phyloP scores from a whole-genome alignment of 768 basidiomycete species.

The Floccularia luteovirens region DNA sequence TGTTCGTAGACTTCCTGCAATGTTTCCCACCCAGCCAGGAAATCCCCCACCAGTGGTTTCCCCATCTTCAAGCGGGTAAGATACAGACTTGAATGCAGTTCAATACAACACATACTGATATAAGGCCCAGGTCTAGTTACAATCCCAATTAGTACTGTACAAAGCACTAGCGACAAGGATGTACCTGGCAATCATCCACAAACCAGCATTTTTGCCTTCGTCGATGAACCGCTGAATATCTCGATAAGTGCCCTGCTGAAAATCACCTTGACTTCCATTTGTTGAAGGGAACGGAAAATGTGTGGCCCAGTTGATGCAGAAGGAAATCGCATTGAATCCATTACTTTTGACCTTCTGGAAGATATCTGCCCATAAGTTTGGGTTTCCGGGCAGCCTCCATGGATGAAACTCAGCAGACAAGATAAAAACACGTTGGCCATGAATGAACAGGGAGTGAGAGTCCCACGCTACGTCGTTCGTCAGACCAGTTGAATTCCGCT shows the following conservation, averaged over 20 bases:
- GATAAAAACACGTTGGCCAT: constrained; percentile 49
- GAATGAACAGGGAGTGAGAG: constrained; percentile 47
- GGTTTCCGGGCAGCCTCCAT: constrained; percentile 45
- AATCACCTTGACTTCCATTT: constrained; percentile 37
- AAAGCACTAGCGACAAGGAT: background rate
- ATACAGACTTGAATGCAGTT: background rate
- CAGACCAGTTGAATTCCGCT: constrained; percentile 33
- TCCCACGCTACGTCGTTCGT: constrained; percentile 52
- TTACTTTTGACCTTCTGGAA: constrained; percentile 57
- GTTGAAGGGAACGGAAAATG: constrained; percentile 41
- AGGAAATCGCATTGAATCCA: constrained; percentile 55
- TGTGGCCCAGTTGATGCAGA: constrained; percentile 53
- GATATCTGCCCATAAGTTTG: constrained; percentile 48
- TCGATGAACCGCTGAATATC: constrained; percentile 47
- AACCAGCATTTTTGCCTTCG: constrained; percentile 39
- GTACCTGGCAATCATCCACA: constrained; percentile 50
- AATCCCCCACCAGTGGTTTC: constrained; percentile 52
- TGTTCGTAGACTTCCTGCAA: constrained; percentile 39
- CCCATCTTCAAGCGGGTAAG: constrained; percentile 19
- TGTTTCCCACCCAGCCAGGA: constrained; percentile 53
- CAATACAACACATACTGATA: constrained; percentile 28
- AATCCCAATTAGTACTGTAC: background rate
- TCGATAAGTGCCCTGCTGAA: constrained; percentile 38
- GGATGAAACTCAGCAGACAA: constrained; percentile 59
- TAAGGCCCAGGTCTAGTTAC: constrained; percentile 39